Base-by-base conservation (phyloP, 163 green algal species). In the Coccomyxa subellipsoidea region DNA sequence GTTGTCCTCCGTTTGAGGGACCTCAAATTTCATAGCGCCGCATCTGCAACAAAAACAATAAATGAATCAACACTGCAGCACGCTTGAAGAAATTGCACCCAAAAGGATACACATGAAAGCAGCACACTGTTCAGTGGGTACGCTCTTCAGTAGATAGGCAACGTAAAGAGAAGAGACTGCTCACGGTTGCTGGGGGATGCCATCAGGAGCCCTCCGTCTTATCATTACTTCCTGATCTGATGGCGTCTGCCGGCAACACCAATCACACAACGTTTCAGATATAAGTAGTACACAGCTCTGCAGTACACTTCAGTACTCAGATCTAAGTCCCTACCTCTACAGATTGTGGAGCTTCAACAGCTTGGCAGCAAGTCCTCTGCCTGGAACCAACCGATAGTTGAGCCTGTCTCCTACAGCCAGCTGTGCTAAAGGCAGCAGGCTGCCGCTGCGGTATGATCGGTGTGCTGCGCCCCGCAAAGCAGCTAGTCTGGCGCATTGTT, bases 1-100 rank as follows among this genome's bases (percentile, higher is more conserved):
- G 87, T 97, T 97, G 66, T 94, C 93, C 54, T 96, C 93, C 27
- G 78, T 69, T 37, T 75, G 38, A n/a, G 89, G 84, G 0, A 97
- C 90, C 70, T 91, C 86, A 82, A 96, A 97, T 27, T 89, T 84
- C 12, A 95, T 87, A 0, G 89, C 89, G 1, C 94, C 94, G 80
- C 94, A 97, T 10, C 89, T 94, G 85, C 69, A 85, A 36, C 23
- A 66, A 8, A 4, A 36, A 37, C 6, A 76, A 15, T 54, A 9
- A 27, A 69, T 38, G n/a, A n/a, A n/a, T n/a, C n/a, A n/a, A n/a
- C n/a, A n/a, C n/a, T n/a, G n/a, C n/a, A n/a, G n/a, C n/a, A n/a
- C n/a, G n/a, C n/a, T n/a, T n/a, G n/a, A n/a, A n/a, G n/a, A n/a
- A n/a, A n/a, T n/a, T n/a, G n/a, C n/a, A n/a, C n/a, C n/a, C n/a